Conservation (phyloP, 225 moss, liverwort and hornwort species). For the Takakia lepidozioides region DNA sequence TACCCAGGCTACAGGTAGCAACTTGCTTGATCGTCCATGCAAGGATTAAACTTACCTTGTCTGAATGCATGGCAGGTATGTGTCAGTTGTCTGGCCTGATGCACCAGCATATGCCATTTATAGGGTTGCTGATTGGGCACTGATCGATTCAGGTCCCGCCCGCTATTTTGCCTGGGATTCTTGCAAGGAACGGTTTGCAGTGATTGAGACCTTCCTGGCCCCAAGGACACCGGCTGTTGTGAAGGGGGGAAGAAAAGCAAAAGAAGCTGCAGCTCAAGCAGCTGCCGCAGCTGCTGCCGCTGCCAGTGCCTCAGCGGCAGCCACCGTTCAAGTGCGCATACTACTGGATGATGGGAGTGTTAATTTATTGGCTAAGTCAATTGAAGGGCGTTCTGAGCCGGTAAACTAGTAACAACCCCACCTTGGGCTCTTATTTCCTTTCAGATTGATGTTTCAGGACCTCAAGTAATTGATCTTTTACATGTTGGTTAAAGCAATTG, state of each 20-base stretch:
- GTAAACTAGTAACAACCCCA: slow-evolving; percentile 35
- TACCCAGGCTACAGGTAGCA: too few relatives aligned
- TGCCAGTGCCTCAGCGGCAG: slow-evolving; percentile 76
- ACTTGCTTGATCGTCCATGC: too few relatives aligned
- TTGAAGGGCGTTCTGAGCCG: slow-evolving; percentile 84
- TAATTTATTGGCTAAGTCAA: slow-evolving; percentile 74
- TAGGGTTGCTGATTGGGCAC: slow-evolving; percentile 67
- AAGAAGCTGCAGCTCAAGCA: slow-evolving; percentile 91
- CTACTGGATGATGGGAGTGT: slow-evolving; percentile 81
- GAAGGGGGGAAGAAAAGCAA: slow-evolving; percentile 86
- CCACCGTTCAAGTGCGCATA: slow-evolving; percentile 91
- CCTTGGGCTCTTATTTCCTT: too few relatives aligned
- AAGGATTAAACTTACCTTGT: too few relatives aligned
- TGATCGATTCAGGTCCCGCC: slow-evolving; percentile 68
- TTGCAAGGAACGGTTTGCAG: slow-evolving; percentile 93
- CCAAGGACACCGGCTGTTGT: slow-evolving; percentile 63
- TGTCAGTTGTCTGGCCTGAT: slow-evolving; percentile 96
- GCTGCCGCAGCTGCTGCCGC: slow-evolving; percentile 77
- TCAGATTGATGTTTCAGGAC: too few relatives aligned
- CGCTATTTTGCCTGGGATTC: slow-evolving; percentile 98
- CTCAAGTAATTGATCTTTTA: too few relatives aligned
- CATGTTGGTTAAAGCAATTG: too few relatives aligned
- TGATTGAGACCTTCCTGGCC: slow-evolving; percentile 64
- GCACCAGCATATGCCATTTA: slow-evolving; percentile 82
- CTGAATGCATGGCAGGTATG: slow-evolving; percentile 46